phyloP scores from a whole-genome alignment of 2,329 filamentous ascomycete species.

The Exophiala viscosa region DNA sequence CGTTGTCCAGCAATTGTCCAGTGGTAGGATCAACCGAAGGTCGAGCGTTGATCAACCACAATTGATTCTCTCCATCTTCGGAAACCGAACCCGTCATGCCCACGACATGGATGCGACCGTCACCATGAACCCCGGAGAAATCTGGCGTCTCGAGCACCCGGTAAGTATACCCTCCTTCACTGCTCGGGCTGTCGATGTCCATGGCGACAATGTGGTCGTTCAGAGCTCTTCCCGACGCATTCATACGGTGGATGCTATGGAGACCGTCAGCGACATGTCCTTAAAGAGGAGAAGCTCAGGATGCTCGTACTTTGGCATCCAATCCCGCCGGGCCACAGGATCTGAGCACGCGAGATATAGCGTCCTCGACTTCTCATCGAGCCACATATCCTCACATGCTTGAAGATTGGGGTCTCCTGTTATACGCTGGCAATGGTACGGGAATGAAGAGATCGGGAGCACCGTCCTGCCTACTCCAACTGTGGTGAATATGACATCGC shows the following conservation, averaged over 20 bases:
- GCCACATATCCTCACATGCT: constrained; percentile 33
- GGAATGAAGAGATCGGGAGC: constrained; percentile 33
- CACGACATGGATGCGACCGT: constrained; percentile 35
- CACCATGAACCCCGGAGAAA: constrained; percentile 29
- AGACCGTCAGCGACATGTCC: background rate
- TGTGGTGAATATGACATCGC: constrained; percentile 29
- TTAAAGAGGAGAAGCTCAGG: background rate
- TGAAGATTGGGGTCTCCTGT: constrained; percentile 30
- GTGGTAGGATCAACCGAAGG: constrained; percentile 33
- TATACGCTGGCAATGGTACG: constrained; percentile 29
- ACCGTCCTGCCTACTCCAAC: constrained; percentile 33
- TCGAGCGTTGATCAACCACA: constrained; percentile 36
- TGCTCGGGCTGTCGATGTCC: constrained; percentile 29
- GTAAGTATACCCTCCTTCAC: constrained; percentile 13
- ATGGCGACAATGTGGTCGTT: constrained; percentile 31
- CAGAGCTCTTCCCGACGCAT: constrained; percentile 26
- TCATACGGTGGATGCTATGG: constrained; percentile 23
- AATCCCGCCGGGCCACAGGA: constrained; percentile 24
- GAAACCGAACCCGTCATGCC: constrained; percentile 28
- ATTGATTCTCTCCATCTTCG: constrained; percentile 4
- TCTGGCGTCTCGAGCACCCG: constrained; percentile 25
- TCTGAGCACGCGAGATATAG: constrained; percentile 31
- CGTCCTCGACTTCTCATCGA: constrained; percentile 28
- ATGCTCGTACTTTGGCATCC: constrained; percentile 28
- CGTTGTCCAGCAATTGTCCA: constrained; percentile 32